Evolutionary conservation across 805 yeast genomes (phyloP), one percentile per base, ranked within the genome.

Genomic region (Clavispora carvajalis): DNA sequence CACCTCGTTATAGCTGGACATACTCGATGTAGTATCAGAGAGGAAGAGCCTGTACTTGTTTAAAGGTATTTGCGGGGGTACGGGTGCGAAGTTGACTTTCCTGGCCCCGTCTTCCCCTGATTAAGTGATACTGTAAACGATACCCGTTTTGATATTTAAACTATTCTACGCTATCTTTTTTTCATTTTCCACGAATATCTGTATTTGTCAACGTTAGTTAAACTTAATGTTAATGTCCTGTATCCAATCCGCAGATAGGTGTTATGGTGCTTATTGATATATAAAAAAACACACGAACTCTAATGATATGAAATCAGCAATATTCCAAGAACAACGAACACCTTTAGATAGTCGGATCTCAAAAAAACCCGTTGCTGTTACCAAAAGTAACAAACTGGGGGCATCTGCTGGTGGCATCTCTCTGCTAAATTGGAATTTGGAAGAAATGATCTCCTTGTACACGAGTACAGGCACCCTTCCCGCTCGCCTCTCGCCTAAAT

Each of bases 401-500:
- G 2, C 31, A 9, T 28, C 19, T 5, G n/a, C 31, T 7, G 9
- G 19, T 19, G 6, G 31, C 9, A 11, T 16, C 9, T 15, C 31
- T 3, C 18, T 21, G 26, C 36, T 33, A 16, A 33, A 36, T 12
- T 65, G 73, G 73, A 66, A 65, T 43, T 45, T 69, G 36, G 71
- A 69, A 35, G 73, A 68, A 16, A 53, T 69, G 57, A 41, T 67
- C 22, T 18, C 51, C 24, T 52, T 62, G 21, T 69, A 66, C 47
- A 54, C 58, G 11, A 62, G 63, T 5, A 46, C 51, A 6, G 67
- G 68, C 3, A 22, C 37, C 2, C 55, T 69, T 33, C 74, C 74
- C 5, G 62, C 67, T 1, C 61, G 60, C 6, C 53, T 69, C 19
- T 65, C 71, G 6, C 74, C 74, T 1, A 60, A 67, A 1, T 45